A percentile compares a stretch with the other conserved stretches of the same genome.
Conservation (phyloP, 2,329 filamentous ascomycete genomes). For the Grosmannia serpens region DNA sequence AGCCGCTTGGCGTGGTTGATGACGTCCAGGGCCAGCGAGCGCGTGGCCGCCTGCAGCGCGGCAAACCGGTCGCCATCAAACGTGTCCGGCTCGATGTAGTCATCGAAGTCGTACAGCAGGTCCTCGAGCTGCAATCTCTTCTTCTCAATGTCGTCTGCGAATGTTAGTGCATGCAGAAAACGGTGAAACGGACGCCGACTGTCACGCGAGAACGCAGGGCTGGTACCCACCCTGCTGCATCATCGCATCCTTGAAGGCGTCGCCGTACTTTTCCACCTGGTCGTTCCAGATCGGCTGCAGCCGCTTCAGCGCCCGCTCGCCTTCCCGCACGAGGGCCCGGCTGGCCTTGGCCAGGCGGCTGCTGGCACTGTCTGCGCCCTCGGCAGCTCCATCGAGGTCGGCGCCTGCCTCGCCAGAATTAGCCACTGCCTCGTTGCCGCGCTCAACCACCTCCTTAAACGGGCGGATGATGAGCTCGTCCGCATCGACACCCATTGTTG, state of each 20-base stretch:
- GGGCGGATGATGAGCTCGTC: conserved; percentile 23
- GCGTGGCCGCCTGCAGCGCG: conserved; percentile 27
- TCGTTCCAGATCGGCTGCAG: conserved; percentile 26
- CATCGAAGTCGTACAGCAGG: conserved; percentile 32
- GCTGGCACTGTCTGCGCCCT: conserved; percentile 11
- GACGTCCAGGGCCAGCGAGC: conserved; percentile 26
- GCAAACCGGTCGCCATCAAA: conserved; percentile 25
- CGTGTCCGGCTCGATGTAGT: conserved; percentile 25
- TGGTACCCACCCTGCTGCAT: conserved; percentile 20
- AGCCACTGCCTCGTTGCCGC: conserved; percentile 23
- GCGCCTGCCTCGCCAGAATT: conserved; percentile 18
- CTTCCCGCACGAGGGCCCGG: conserved; percentile 17
- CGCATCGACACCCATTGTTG: conserved; percentile 15
- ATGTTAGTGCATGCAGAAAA: too few relatives aligned
- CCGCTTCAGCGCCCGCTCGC: conserved; percentile 24
- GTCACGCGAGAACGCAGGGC: background rate
- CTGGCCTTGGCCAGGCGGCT: conserved; percentile 22
- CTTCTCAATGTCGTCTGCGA: conserved; percentile 18
- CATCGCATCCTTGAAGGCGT: conserved; percentile 24
- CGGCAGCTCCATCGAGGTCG: conserved; percentile 7
- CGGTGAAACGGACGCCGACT: too few relatives aligned
- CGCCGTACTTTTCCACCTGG: conserved; percentile 24
- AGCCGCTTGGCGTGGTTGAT: conserved; percentile 25
- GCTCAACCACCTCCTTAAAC: conserved; percentile 27
- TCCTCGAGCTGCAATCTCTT: conserved; percentile 23